Conservation (phyloP, 257 asterid species). For the Fraxinus quadrangulata region DNA sequence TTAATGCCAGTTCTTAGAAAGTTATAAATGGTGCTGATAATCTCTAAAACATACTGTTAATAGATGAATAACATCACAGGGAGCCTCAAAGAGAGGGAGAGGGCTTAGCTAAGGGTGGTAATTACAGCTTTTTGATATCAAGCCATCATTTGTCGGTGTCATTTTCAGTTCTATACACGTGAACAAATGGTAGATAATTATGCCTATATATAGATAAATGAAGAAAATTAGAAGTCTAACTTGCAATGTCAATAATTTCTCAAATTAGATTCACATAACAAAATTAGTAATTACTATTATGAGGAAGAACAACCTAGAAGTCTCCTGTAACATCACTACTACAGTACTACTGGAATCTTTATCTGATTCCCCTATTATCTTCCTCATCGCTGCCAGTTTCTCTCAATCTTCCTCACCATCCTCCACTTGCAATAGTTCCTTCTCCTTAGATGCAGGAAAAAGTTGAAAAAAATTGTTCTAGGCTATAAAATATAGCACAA, state of each 20-base stretch:
- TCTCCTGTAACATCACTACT: not conserved
- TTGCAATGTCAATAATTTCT: not conserved
- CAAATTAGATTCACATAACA: not conserved
- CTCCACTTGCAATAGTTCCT: not conserved
- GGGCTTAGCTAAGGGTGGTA: not conserved
- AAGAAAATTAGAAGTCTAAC: not conserved
- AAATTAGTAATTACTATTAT: not conserved
- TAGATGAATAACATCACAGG: not conserved
- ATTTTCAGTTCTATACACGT: not conserved
- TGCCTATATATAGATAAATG: not conserved
- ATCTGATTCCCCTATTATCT: not conserved
- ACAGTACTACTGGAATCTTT: not conserved
- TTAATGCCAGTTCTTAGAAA: not conserved
- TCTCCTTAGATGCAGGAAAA: not conserved
- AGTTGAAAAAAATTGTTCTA: not conserved
- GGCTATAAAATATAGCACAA: not conserved
- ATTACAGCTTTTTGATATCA: not conserved
- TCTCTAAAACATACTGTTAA: not conserved
- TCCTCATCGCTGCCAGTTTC: not conserved
- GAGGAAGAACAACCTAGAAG: not conserved
- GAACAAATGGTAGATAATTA: not conserved
- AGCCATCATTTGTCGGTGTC: not conserved
- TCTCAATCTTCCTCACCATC: not conserved
- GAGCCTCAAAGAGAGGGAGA: not conserved
- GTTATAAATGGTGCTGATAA: not conserved